A percentile compares a stretch with the other conserved stretches of the same genome.
phyloP scores from a whole-genome alignment of 208 protist species.

The Crithidia sp. region DNA sequence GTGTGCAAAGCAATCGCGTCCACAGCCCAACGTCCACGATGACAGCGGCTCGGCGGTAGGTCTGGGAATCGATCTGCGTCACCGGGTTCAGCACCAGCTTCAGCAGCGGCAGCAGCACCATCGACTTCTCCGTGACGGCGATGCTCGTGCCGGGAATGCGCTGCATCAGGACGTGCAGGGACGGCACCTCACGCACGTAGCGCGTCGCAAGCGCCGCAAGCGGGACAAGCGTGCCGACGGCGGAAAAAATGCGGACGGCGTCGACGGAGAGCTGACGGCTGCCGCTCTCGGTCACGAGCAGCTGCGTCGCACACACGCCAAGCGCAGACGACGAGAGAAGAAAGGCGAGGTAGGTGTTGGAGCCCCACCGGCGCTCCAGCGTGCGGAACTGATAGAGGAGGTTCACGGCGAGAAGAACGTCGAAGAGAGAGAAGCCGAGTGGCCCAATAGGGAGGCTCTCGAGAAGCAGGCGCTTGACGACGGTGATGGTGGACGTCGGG shows the following conservation, averaged over 20 bases:
- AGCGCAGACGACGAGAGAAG: conserved; percentile 43
- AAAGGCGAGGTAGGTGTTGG: conserved; percentile 57
- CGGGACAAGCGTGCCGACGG: conserved; percentile 53
- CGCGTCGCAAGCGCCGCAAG: conserved; percentile 50
- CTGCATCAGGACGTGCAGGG: conserved; percentile 27
- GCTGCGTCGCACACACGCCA: conserved; percentile 45
- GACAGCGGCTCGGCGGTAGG: conserved; percentile 45
- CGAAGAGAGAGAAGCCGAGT: conserved; percentile 49
- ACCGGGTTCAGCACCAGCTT: conserved; percentile 51
- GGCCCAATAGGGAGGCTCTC: conserved; percentile 54
- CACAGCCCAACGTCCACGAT: conserved; percentile 57
- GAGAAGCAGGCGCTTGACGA: conserved; percentile 41
- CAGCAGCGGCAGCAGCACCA: conserved; percentile 47
- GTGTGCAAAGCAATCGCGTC: conserved; percentile 48
- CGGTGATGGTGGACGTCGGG: conserved; percentile 3
- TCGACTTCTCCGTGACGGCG: conserved; percentile 40
- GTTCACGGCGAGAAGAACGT: conserved; percentile 35
- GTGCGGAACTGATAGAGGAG: conserved; percentile 58
- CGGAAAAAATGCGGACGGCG: conserved; percentile 56
- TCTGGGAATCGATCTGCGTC: conserved; percentile 36
- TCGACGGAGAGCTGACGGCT: conserved; percentile 41
- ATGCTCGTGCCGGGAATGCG: conserved; percentile 38
- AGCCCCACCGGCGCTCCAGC: conserved; percentile 76
- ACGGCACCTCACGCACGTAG: conserved; percentile 51
- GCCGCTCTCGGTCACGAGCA: conserved; percentile 49